Evolutionary conservation across 169 alveolate species (phyloP).

Genomic region (Prorocentrum cordatum): DNA sequence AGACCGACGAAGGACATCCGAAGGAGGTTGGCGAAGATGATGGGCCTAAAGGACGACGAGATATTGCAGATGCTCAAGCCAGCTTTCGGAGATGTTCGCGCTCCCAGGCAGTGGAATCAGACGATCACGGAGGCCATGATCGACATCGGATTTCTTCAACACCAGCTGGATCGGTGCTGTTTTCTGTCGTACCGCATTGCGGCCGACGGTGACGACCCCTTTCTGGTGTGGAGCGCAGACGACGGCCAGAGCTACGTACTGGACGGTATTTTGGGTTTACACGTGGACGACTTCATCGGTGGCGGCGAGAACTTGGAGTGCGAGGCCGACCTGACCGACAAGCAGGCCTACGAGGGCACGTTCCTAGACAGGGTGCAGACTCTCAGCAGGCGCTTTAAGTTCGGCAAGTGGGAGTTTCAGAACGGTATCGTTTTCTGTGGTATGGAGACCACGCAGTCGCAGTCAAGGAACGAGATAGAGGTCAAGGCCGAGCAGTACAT

Average conservation of each 20-base stretch:
- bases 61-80: neutral
- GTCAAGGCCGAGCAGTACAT: too few relatives aligned
- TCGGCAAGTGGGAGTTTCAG: too few relatives aligned
- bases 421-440: too few relatives aligned
- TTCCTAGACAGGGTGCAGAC: too few relatives aligned
- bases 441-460: too few relatives aligned
- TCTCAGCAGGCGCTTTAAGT: too few relatives aligned
- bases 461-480: too few relatives aligned
- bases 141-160: neutral
- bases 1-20: neutral
- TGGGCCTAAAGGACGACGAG: neutral
- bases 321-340: neutral
- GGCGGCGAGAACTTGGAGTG: neutral
- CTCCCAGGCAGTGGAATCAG: neutral
- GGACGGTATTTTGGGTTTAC: neutral
- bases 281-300: neutral
- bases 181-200: neutral
- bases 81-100: conserved; percentile 4
- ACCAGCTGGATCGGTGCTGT: neutral
- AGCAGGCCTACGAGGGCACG: too few relatives aligned
- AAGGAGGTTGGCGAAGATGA: neutral
- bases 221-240: neutral
- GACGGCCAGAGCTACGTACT: neutral
- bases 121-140: neutral
- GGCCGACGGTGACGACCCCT: neutral